phyloP scores from a whole-genome alignment of 306 rosid species.

The Trifolium dubium region DNA sequence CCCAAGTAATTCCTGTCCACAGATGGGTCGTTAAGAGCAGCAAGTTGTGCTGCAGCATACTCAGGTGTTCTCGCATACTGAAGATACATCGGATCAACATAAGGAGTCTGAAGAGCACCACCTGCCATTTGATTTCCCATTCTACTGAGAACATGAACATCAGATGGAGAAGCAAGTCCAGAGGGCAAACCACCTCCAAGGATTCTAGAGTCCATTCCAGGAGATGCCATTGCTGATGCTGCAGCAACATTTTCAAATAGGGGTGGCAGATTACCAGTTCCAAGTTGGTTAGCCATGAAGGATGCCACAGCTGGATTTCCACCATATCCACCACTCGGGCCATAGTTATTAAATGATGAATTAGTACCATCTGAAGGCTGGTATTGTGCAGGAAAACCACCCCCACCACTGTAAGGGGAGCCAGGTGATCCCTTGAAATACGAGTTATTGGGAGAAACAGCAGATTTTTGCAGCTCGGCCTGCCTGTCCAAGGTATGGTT shows the following conservation, averaged over 20 bases:
- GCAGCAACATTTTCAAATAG: conserved; percentile 79
- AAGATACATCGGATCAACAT: conserved; percentile 80
- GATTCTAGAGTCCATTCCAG: conserved; percentile 80
- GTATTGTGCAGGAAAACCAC: conserved; percentile 60
- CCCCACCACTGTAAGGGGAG: conserved; percentile 68
- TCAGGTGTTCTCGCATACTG: conserved; percentile 88
- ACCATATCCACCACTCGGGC: conserved; percentile 63
- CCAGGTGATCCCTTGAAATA: conserved; percentile 71
- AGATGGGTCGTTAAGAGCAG: conserved; percentile 77
- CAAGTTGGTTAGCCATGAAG: conserved; percentile 84
- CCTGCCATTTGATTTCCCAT: conserved; percentile 75
- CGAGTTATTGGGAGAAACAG: conserved; percentile 51
- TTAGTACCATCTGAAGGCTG: conserved; percentile 72
- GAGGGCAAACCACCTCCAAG: conserved; percentile 51
- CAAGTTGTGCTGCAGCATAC: conserved; percentile 82
- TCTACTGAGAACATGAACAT: conserved; percentile 66
- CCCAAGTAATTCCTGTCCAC: conserved; percentile 72
- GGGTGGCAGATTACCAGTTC: conserved; percentile 74
- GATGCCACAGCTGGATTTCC: conserved; percentile 76
- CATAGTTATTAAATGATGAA: conserved; percentile 68
- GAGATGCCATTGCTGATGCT: conserved; percentile 70
- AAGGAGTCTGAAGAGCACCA: conserved; percentile 74
- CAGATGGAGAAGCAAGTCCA: conserved; percentile 68
- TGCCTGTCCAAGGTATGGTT: conserved; percentile 61
- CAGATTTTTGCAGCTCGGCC: conserved; percentile 57